Base-by-base conservation (phyloP, 768 basidiomycete species). In the Hypholoma fasciculare region DNA sequence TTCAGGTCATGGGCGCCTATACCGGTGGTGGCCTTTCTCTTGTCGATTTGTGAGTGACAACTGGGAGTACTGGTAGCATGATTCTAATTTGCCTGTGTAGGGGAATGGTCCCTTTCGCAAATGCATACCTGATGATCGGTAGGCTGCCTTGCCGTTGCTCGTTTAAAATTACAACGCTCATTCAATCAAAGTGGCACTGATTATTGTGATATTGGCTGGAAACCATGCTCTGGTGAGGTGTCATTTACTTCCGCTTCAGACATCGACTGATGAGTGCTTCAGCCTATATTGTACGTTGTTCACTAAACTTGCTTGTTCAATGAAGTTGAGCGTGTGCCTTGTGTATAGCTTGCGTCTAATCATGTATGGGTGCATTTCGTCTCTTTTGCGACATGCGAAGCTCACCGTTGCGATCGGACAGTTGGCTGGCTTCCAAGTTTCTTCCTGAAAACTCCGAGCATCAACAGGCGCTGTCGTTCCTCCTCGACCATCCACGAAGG, bases 401-500 rank as follows among this genome's bases (percentile, higher is more conserved):
- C 30, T 52, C 8, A 47, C 23, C 38, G 40, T 26, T 39, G 7
- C 7, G 26, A 14, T 26, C 36, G 34, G 12, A 26, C 57, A 92
- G 89, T 54, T 93, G 90, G 90, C 68, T 73, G 2, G 65, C 78
- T 11, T 85, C 81, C 26, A 86, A 84, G 59, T n/a, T 82, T 1
- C 72, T 81, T 0, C 76, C 75, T 1, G 59, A 68, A 6, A 66
- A 71, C 0, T 84, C 87, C 0, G 76, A 80, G 0, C 60, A 74
- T 0, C 69, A 81, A 36, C 78, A 84, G 49, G 84, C 85, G 0
- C 71, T 91, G 4, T 82, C 84, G 14, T 94, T 92, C 69, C 75
- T 94, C 9, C 81, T 94, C 5, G 84, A 90, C 58, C 91, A 92
- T 71, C 90, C 91, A 2, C 78, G 91, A 46, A 80, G 87, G 78